Base-by-base conservation (phyloP, 1,139 yeast genomes). In the Geotrichum citri-aurantii region DNA sequence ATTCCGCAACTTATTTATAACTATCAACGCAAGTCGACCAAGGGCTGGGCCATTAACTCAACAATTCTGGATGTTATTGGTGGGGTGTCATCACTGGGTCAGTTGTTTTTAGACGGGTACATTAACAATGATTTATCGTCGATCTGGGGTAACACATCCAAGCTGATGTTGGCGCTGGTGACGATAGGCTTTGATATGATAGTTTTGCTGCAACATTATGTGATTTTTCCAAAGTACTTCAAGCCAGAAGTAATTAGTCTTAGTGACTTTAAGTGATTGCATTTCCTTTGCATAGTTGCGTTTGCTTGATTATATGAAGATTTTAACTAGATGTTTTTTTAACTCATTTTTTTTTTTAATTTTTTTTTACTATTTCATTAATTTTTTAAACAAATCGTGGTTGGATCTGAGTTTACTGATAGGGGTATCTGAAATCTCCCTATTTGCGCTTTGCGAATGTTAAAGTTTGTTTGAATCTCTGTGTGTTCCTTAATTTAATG, bases 1-100 rank as follows among this genome's bases (percentile, higher is more conserved):
- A 67, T 85, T 5, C 89, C 90, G 0, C 90, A 85, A 66, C 78
- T 84, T 4, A 64, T 72, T 33, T 80, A 81, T 66, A 85, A 84
- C 65, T 74, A 72, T 60, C 75, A 75, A 52, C 77, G 88, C 56
- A 74, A 76, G 61, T 80, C 86, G 1, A 81, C 84, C 67, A 72
- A 74, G 59, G 89, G 88, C 0, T 82, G 83, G 67, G 80, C 88
- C 3, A 80, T 80, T 54, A 67, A 75, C 14, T 80, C 84, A 17
- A 77, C 80, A 0, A 65, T 69, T 12, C 69, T 83, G 37, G 90
- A 85, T 70, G 65, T 81, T 11, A 63, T 75, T 1, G 90, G 90
- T 6, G 83, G 86, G 11, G 31, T 77, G 0, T 76, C 82, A 46
- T 79, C 85, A 0, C 65, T 80, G 17, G 42, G 68, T 3, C 88